Percentiles rank a stretch among this genome's conserved stretches.
Conservation (phyloP, 306 rosid genomes). For the Sesbania bispinosa region DNA sequence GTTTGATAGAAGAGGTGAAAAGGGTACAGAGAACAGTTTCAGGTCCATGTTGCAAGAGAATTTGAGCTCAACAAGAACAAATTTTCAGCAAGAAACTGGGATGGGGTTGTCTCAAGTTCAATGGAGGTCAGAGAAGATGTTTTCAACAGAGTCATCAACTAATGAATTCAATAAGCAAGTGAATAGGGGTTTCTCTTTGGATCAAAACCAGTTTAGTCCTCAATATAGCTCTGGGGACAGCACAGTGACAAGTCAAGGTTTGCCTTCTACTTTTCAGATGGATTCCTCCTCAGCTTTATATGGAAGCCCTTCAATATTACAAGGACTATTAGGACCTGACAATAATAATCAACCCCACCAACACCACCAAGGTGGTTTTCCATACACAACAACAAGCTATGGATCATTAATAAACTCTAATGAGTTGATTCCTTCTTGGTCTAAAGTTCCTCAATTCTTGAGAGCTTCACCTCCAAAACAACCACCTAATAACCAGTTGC, state of each 20-base stretch:
- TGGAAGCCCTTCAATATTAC: slow-evolving; percentile 61
- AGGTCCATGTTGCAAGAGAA: slow-evolving; percentile 71
- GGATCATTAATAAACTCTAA: slow-evolving; percentile 54
- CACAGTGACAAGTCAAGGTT: slow-evolving; percentile 53
- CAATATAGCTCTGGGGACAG: slow-evolving; percentile 81
- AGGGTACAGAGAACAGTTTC: slow-evolving; percentile 56
- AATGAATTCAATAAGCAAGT: slow-evolving; percentile 47
- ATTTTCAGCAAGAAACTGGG: slow-evolving; percentile 61
- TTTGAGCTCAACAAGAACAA: slow-evolving; percentile 45
- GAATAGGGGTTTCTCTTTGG: slow-evolving; percentile 66
- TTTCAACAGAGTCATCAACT: slow-evolving; percentile 42
- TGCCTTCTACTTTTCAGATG: slow-evolving; percentile 47
- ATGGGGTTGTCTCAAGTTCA: slow-evolving; percentile 53
- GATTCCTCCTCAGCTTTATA: slow-evolving; percentile 48
- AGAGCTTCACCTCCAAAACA: slow-evolving; percentile 79
- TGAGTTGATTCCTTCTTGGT: slow-evolving; percentile 46
- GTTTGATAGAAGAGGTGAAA: slow-evolving; percentile 48
- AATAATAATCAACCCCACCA: slow-evolving; percentile 37
- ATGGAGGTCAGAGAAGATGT: slow-evolving; percentile 65
- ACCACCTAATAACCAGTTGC: slow-evolving; percentile 52
- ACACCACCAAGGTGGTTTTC: slow-evolving; percentile 26
- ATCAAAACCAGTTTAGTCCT: slow-evolving; percentile 72
- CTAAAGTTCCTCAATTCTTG: slow-evolving; percentile 74
- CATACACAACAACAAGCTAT: slow-evolving; percentile 42
- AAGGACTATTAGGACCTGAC: slow-evolving; percentile 59